Evolutionary conservation across 1,139 yeast species (phyloP).

Genomic region (Scheffersomyces insectosa): DNA sequence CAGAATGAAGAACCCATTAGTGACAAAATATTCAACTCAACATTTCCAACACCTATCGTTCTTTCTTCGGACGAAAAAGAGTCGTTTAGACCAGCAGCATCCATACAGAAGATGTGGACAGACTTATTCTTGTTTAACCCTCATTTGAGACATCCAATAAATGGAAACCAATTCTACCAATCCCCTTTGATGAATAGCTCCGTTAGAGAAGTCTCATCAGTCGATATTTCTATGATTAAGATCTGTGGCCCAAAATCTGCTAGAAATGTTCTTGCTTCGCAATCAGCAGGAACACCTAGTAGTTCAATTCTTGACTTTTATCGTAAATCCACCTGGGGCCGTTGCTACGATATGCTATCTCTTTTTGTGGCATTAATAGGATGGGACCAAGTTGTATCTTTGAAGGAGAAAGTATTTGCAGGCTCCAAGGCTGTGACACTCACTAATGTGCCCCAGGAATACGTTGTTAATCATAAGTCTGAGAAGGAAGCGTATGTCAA

Average conservation of each 20-base stretch:
- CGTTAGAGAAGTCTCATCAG: slow-evolving; percentile 38
- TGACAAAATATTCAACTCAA: slow-evolving; percentile 30
- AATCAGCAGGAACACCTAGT: slow-evolving; percentile 29
- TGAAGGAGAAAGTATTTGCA: slow-evolving; percentile 24
- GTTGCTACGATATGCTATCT: slow-evolving; percentile 41
- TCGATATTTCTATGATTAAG: slow-evolving; percentile 33
- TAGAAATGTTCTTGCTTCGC: slow-evolving; percentile 32
- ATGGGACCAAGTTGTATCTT: slow-evolving; percentile 36
- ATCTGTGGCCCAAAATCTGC: slow-evolving; percentile 30
- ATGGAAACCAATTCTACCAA: slow-evolving; percentile 36
- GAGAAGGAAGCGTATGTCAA: slow-evolving; percentile 9
- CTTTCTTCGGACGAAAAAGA: slow-evolving; percentile 2
- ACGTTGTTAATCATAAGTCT: slow-evolving; percentile 20
- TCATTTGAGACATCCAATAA: slow-evolving; percentile 36
- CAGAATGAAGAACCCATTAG: slow-evolving; percentile 28
- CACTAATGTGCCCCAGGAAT: slow-evolving; percentile 7
- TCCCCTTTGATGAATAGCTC: slow-evolving; percentile 38
- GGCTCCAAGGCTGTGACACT: slow-evolving; percentile 1
- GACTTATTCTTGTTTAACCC: slow-evolving; percentile 31
- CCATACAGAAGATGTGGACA: slow-evolving; percentile 35
- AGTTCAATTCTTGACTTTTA: slow-evolving; percentile 36
- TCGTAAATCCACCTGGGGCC: slow-evolving; percentile 44
- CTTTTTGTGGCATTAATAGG: slow-evolving; percentile 40
- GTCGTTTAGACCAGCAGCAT: slow-evolving; percentile 16
- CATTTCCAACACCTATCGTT: slow-evolving; percentile 33